Evolutionary conservation across 352 stramenopile genomes (phyloP), one percentile per base, ranked within the genome.

Genomic region (Phytopythium helicoides): DNA sequence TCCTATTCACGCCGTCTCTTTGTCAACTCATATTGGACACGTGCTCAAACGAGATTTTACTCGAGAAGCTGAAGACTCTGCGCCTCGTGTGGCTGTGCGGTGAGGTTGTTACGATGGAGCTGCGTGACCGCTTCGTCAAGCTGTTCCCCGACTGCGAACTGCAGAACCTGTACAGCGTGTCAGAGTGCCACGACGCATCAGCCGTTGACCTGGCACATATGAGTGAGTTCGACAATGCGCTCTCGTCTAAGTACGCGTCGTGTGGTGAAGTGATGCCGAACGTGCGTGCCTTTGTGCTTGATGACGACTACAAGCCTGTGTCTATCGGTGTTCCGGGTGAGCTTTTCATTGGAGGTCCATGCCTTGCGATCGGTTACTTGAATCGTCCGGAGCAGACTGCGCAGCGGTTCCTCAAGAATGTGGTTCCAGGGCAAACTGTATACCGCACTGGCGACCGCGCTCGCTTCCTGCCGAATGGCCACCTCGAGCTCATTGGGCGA

Each of bases 131-230:
- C 25, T 93, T 95, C 45, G 78, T 91, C 56, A 71, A 76, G 34
- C 61, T 96, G 3, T 84, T 97, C 31, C 85, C 89, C 1, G 56
- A 87, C 23, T 94, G 83, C 33, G 75, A 93, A 54, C 71, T 97
- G 12, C 76, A 96, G 56, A 98, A 98, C 60, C 70, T 98, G 10
- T 98, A 98, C 66, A 97, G 85, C 35, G 95, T 98, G 23, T 94
- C 74, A 25, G 93, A 98, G 66, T 98, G 92, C 63, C 91, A 98
- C 63, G 93, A 97, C 44, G 89, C 96, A 10, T 93, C 83, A 1
- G 81, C 86, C 6, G 77, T 90, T 19, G 79, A 94, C 60, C 68
- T 96, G 11, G 73, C 81, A 19, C 69, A 83, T 46, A 81, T 92
- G 60, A 83, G 78, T 22, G 65, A 74, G 4, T 92, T 81, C 28